Base-by-base conservation (phyloP, 805 yeast species). In the Cyberlindnera saturnus region DNA sequence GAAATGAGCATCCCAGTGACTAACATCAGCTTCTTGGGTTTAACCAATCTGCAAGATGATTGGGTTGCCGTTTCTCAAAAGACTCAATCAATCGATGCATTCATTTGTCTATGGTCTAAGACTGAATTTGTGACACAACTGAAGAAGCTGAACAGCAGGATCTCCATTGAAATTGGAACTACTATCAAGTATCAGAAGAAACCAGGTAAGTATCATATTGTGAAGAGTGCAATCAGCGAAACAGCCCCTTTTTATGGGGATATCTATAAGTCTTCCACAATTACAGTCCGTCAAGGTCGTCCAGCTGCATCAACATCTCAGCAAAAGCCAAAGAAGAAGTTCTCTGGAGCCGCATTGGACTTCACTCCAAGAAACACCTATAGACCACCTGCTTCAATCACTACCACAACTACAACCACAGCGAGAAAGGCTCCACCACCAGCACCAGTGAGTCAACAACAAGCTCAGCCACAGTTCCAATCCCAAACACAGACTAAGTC, bases 141-240 rank as follows among this genome's bases (percentile, higher is more conserved):
- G 59, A 83, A 80, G 58, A 75, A 75, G 47, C 48, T 82, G 40
- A 79, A 81, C 53, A 72, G 73, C 14, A 72, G 75, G 0, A 65
- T 88, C 38, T 69, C 73, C 3, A 74, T 93, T 37, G 74, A 72
- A 35, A 74, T 93, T 49, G 90, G 83, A 2, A 75, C 85, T 3
- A 75, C 85, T 0, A 75, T 93, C 45, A 75, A 77, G 48, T 93
- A 93, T 64, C 86, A 83, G 65, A 93, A 91, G 74, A 93, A 93
- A 62, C 88, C 96, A 1, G 95, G 95, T 3, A 82, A 78, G 61
- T 57, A 71, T 20, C 93, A 89, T 47, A 62, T 74, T 8, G 84
- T 93, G 52, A 89, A 86, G 62, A 78, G 84, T 57, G 77, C 73
- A 40, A 62, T 73, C 34, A 83, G 82, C 38, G 72, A 70, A 11